Evolutionary conservation across 768 basidiomycete species (phyloP).

Genomic region (Rubroboletus pulcherrimus): DNA sequence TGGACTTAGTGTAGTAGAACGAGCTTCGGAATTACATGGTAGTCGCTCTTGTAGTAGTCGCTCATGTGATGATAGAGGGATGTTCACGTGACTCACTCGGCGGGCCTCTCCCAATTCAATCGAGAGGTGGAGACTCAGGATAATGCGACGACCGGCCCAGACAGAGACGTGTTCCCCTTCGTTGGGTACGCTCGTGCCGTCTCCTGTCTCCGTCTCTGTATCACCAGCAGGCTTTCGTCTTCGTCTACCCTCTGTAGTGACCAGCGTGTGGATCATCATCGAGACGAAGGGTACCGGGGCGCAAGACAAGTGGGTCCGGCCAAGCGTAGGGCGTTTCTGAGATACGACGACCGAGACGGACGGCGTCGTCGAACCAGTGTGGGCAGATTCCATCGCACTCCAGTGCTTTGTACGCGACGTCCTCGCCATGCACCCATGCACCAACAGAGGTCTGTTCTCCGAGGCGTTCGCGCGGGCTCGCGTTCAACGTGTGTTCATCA

Average conservation of each 20-base stretch:
- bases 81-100: slow-evolving; percentile 1
- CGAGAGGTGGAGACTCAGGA: slow-evolving; percentile 55
- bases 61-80: not conserved
- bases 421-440: slow-evolving; percentile 40
- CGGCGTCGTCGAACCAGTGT: slow-evolving; percentile 87
- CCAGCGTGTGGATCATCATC: slow-evolving; percentile 15
- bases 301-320: slow-evolving; percentile 63
- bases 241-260: slow-evolving; percentile 17
- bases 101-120: slow-evolving; percentile 40
- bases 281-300: slow-evolving; percentile 18
- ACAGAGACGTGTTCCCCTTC: slow-evolving; percentile 39
- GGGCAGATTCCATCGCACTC: slow-evolving; percentile 56
- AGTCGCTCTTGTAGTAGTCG: not conserved
- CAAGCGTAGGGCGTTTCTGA: slow-evolving; percentile 60
- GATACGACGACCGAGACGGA: slow-evolving; percentile 53
- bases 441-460: slow-evolving; percentile 27
- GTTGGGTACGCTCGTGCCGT: slow-evolving; percentile 6
- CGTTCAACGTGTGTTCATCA: too few species aligned
- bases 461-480: too few species aligned
- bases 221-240: slow-evolving; percentile 26
- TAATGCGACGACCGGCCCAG: slow-evolving; percentile 57
- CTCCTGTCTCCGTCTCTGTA: slow-evolving; percentile 20
- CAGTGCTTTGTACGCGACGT: slow-evolving; percentile 53
- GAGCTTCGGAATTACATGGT: too few species aligned
- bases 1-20: too few species aligned